phyloP scores from a whole-genome alignment of 768 basidiomycete species.

The Suillus sp. region DNA sequence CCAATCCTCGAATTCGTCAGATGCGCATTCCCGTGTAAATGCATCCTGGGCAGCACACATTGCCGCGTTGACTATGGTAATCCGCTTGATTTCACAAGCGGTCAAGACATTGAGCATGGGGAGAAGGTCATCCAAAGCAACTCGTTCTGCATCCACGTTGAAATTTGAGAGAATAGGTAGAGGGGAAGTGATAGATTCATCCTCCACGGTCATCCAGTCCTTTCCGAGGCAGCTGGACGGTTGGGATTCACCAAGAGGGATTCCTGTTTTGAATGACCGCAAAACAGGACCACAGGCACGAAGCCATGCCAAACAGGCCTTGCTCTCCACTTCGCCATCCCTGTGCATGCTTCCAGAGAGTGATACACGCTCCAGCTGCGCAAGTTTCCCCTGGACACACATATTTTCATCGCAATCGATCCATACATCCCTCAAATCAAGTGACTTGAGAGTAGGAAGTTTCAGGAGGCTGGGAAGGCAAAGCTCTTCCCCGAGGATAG shows the following conservation, averaged over 20 bases:
- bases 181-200: neutral
- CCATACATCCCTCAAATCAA: conserved; percentile 71
- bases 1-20: conserved; percentile 36
- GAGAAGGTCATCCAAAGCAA: conserved; percentile 24
- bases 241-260: conserved; percentile 23
- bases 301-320: conserved; percentile 30
- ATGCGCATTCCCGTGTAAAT: conserved; percentile 31
- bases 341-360: conserved; percentile 36
- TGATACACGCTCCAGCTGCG: conserved; percentile 23
- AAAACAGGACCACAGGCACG: conserved; percentile 25
- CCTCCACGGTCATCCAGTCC: neutral
- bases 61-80: conserved; percentile 21
- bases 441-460: conserved; percentile 59
- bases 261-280: conserved; percentile 24
- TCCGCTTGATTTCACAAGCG: conserved; percentile 22
- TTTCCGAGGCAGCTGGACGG: neutral
- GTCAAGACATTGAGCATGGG: conserved; percentile 24
- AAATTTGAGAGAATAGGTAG: conserved; percentile 23
- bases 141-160: conserved; percentile 30
- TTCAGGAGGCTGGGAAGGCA: conserved; percentile 66
- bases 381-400: conserved; percentile 13
- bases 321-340: conserved; percentile 20
- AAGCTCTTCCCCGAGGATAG: conserved; percentile 55
- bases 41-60: conserved; percentile 20
- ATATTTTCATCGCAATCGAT: conserved; percentile 45